Evolutionary conservation across 345 rosid genomes (phyloP), one percentile per base, ranked within the genome.

Genomic region (Fremontodendron californicum): DNA sequence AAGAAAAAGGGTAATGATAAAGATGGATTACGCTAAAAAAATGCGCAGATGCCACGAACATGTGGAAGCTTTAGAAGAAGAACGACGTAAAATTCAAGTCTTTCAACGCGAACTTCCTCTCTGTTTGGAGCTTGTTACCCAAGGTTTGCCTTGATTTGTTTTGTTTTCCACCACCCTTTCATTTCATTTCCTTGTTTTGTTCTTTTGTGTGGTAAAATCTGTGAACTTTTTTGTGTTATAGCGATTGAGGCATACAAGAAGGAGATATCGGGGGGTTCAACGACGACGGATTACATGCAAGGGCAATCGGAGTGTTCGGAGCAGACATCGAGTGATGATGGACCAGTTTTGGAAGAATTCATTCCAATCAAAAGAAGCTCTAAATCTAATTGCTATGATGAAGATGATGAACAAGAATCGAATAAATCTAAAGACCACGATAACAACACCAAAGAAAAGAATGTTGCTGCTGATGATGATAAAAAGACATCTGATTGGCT

Each of bases 401-500:
- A 75, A 25, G 84, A 84, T 69, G 88, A 85, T 19, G 89, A 89
- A 21, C 82, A 76, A 33, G 88, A 85, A 48, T 83, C 88, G 0
- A 81, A 78, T 19, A 82, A 77, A 62, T 82, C 78, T 52, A 80
- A 82, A 5, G 85, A 63, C 62, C 80, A 77, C 18, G 84, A 70
- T 62, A 75, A 54, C 16, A 66, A 64, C 75, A 64, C 23, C 15
- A 78, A 79, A 9, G 75, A 79, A 5, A 81, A 75, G 67, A 77
- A 57, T 55, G 81, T 66, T 29, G 33, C 19, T 65, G 46, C 45
- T 15, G 58, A 29, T 60, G 27, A 65, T 27, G 89, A 86, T 39
- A 90, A 85, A 79, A 88, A 83, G 87, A 93, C 90, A 85, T 92
- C 98, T 0, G 99, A 95, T 52, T 95, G 99, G 99, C 99, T 95